Evolutionary conservation across 495 filamentous ascomycete species (phyloP), one percentile per base, ranked within the genome.

Genomic region (Trichoderma reesei): DNA sequence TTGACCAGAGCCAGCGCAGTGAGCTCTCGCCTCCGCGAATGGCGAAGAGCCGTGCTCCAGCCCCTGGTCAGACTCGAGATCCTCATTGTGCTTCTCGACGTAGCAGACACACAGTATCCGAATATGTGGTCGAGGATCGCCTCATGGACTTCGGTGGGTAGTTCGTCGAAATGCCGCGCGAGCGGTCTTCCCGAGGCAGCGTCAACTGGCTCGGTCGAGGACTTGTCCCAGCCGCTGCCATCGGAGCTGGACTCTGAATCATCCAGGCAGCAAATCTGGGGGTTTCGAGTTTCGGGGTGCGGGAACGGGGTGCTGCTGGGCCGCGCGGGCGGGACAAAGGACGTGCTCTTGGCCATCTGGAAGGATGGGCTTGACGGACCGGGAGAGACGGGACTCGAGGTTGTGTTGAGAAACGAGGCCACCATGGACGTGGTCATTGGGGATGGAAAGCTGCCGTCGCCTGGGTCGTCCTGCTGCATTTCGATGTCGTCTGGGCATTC

Each of bases 131-230:
- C 86, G 8, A 89, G 75, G 56, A 90, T 86, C 46, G 79, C 81
- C 66, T 90, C 87, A 69, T 89, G 85, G 60, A 90, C 88, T 71
- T 90, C 88, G 61, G 81, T 77, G 18, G 88, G 88, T 10, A 90
- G 76, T 63, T 83, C 74, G 62, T 78, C 76, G 62, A 89, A 75
- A 65, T 75, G 73, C 38, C 76, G 65, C 36, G 69, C 71, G 1
- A 76, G 67, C 11, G 73, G 68, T 5, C 71, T 67, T 16, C 66
- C 62, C n/a, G 69, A 62, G 18, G 67, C 70, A 10, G 68, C 62
- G 33, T 65, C 66, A 6, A 70, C 64, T 8, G 69, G 65, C 26
- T 65, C 65, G 60, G 66, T 34, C 51, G 51, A 56, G 13, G 51
- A 31, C 51, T 33, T 16, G 51, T 56, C 51, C 51, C 51, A 56